Base-by-base conservation (phyloP, 805 yeast genomes). In the Teunomyces barrocoloradensis region DNA sequence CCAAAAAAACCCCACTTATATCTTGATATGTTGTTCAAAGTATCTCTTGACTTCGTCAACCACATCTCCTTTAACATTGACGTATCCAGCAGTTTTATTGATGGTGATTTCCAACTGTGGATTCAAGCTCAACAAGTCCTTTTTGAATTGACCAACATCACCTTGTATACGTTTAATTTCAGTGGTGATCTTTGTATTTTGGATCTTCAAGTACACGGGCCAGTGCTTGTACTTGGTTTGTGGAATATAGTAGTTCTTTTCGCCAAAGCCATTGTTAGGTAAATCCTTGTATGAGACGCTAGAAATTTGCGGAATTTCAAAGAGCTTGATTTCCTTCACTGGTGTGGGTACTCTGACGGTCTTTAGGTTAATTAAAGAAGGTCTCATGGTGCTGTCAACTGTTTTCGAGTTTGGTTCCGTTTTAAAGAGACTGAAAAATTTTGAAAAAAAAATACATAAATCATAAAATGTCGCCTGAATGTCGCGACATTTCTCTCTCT, bases 151-250 rank as follows among this genome's bases (percentile, higher is more conserved):
- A 5, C 74, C 64, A 11, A 82, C 72, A 63, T 86, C 84, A 5
- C 97, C 97, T 49, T 75, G 68, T 43, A 89, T 75, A 50, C 80
- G 79, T 61, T 87, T 82, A 23, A 89, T 74, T 59, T 88, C 90
- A 0, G 97, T 89, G 57, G 79, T 78, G n/a, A 75, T 68, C 50
- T 81, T 83, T 20, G 82, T 80, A 50, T 81, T 79, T 61, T 82
- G 87, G 52, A 74, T 65, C 52, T 86, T 89, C 45, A 78, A 73
- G 68, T 89, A 89, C 1, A 89, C 87, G n/a, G 96, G 96, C 61
- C 90, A 73, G 60, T 85, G 82, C 4, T 92, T 89, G 41, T 69
- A 73, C 12, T 76, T 66, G 6, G 88, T 75, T 62, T 85, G 81
- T 18, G 65, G 53, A 28, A 80, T 59, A 57, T 55, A 60, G 56